Evolutionary conservation across 495 filamentous ascomycete genomes (phyloP).

Genomic region (Xylaria castorea): DNA sequence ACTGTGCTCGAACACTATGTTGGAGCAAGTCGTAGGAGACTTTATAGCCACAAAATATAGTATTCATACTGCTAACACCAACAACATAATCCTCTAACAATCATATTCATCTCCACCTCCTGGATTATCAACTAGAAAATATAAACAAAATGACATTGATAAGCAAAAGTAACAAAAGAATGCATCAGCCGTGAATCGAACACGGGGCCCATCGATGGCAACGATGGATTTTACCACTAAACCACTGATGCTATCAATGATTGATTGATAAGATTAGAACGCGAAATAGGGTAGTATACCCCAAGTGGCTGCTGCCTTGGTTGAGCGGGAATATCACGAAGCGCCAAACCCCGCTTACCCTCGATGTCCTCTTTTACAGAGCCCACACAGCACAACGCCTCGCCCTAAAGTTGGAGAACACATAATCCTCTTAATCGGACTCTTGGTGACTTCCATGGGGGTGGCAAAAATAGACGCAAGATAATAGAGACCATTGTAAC

Average conservation of each 20-base stretch:
- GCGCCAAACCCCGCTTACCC: background rate
- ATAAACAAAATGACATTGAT: background rate
- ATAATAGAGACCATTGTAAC: background rate
- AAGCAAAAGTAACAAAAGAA: constrained; percentile 28
- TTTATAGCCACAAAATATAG: background rate
- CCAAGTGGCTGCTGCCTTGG: background rate
- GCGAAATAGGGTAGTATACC: background rate
- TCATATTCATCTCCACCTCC: background rate
- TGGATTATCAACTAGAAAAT: background rate
- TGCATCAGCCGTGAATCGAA: constrained; percentile 59
- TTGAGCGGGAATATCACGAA: background rate
- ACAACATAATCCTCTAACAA: background rate
- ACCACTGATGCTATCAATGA: constrained; percentile 48
- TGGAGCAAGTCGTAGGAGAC: background rate
- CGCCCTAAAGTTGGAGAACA: background rate
- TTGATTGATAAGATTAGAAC: background rate
- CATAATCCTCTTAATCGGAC: background rate
- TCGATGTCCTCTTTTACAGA: background rate
- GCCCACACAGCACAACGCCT: background rate
- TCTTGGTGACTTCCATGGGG: background rate
- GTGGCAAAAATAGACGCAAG: background rate
- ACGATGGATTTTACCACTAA: constrained; percentile 63
- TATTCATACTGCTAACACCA: background rate
- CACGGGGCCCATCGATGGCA: constrained; percentile 61
- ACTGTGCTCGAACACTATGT: background rate